Percentiles rank a stretch among this genome's conserved stretches.
phyloP scores from a whole-genome alignment of 73 alveolate species.

The Paramecium tetraurelia region DNA sequence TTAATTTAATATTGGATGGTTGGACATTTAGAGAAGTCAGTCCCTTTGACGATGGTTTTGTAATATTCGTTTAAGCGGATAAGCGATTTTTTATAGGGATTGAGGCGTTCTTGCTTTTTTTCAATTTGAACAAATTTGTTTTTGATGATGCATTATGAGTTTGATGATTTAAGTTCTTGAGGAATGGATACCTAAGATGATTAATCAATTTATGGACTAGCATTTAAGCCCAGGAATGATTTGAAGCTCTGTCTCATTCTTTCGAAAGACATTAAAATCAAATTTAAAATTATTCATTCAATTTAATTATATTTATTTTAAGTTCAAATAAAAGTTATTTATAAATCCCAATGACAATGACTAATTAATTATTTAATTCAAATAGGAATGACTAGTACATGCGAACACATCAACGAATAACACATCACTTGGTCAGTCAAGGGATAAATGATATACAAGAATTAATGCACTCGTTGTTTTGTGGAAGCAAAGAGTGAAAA shows the following conservation, averaged over 20 bases:
- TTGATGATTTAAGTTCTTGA: neutral
- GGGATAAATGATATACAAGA: constrained; percentile 78
- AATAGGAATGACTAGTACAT: neutral
- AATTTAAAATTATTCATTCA: neutral
- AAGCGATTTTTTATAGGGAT: neutral
- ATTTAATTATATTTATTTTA: neutral
- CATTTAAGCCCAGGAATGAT: neutral
- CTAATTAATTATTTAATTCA: neutral
- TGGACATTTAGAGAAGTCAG: neutral
- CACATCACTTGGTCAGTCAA: neutral
- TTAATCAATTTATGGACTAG: neutral
- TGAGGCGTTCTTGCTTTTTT: neutral
- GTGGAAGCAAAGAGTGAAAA: constrained; percentile 68
- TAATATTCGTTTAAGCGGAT: neutral
- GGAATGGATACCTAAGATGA: neutral
- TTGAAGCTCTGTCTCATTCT: neutral
- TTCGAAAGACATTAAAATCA: neutral
- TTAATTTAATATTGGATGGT: neutral
- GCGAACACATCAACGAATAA: neutral
- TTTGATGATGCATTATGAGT: neutral
- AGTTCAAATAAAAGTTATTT: neutral
- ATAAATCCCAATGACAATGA: neutral
- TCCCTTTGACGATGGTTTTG: neutral
- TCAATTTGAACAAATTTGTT: neutral
- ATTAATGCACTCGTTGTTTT: constrained; percentile 85